Base-by-base conservation (phyloP, 805 yeast species). In the Yamadazyma scolyti region DNA sequence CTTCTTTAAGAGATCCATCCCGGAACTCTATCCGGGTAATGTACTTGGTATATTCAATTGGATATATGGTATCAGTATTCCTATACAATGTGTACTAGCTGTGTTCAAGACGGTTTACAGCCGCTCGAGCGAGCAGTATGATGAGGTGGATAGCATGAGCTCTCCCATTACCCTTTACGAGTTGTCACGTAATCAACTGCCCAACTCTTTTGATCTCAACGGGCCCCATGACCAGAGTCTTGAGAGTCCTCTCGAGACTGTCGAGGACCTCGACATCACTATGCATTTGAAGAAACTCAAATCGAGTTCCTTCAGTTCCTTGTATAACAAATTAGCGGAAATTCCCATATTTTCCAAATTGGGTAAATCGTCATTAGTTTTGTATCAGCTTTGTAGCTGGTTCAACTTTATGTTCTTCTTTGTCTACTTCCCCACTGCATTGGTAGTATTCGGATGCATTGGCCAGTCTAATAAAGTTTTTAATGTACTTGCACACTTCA, bases 401-500 rank as follows among this genome's bases (percentile, higher is more conserved):
- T 83, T 82, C 12, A 57, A 85, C 51, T 70, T 87, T 28, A 56
- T 77, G 27, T 78, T 68, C 43, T 73, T 78, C 30, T 61, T 78
- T 33, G 64, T 73, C 16, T 78, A 84, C 48, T 47, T 80, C n/a
- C 67, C 75, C 24, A 61, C 75, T 4, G 82, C 75, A 2, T 49
- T 78, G 18, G 85, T 87, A 5, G 79, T 82, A 5, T 82, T 84
- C 25, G 74, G 72, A 32, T 51, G 80, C 23, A 56, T 88, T 47
- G 97, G 95, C 23, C 60, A 74, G 56, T 89, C 77, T 3, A 50
- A 46, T 9, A 65, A 65, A 13, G 80, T 89, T 9, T 90, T 86
- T 63, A 87, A 86, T 46, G 57, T 90, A 31, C 68, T 90, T 35
- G 98, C 98, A 2, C 98, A 90, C 58, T 86, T 87, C 71, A 90